Evolutionary conservation across 768 basidiomycete genomes (phyloP).

Genomic region (Termitomyces bulborhizus): DNA sequence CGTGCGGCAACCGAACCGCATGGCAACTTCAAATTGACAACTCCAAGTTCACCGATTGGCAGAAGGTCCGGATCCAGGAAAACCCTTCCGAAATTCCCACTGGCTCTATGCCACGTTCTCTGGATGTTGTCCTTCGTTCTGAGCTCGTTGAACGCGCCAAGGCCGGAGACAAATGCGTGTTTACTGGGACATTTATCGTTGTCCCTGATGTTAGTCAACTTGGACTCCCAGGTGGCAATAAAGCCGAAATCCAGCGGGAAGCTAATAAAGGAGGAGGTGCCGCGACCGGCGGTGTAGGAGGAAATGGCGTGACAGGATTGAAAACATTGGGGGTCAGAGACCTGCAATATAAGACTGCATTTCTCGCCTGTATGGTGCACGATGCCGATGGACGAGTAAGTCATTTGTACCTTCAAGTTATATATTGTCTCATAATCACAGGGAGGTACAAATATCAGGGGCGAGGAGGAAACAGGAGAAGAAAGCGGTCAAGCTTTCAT

Average conservation of each 20-base stretch:
- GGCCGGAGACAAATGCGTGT: constrained; percentile 97
- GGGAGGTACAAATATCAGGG: constrained; percentile 84
- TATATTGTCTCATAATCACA: constrained; percentile 21
- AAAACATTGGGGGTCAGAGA: constrained; percentile 94
- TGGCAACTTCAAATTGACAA: constrained; percentile 97
- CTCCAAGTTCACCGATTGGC: constrained; percentile 98
- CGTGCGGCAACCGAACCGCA: constrained; percentile 81
- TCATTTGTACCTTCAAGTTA: constrained; percentile 3
- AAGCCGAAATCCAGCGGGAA: constrained; percentile 86
- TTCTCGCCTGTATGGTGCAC: constrained; percentile 96
- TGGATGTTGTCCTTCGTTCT: constrained; percentile 92
- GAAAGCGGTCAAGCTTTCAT: constrained; percentile 81
- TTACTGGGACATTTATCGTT: constrained; percentile 97
- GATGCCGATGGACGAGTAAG: constrained; percentile 85
- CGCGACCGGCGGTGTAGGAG: constrained; percentile 59
- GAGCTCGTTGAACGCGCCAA: constrained; percentile 99
- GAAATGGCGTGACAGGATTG: constrained; percentile 85
- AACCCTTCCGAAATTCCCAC: constrained; percentile 99
- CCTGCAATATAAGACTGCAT: constrained; percentile 97
- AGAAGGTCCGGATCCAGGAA: constrained; percentile 98
- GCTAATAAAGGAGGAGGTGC: constrained; percentile 58
- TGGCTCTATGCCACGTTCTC: constrained; percentile 94
- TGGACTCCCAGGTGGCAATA: constrained; percentile 90
- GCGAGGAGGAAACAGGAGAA: constrained; percentile 78
- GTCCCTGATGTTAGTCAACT: constrained; percentile 98